Conservation (phyloP, 2,329 filamentous ascomycete species). For the Cytospora leucostoma region DNA sequence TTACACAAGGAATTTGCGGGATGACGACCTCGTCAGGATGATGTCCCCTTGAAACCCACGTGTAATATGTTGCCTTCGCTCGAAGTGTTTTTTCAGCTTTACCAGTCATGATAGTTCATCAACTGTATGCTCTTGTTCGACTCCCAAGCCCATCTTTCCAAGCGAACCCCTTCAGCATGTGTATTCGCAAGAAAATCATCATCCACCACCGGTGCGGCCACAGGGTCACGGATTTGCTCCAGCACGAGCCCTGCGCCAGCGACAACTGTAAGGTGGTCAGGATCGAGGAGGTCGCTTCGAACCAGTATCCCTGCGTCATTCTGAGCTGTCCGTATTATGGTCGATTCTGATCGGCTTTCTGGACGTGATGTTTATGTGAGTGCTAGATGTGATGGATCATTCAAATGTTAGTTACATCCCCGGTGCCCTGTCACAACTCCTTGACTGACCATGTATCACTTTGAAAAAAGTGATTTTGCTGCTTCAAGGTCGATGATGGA, state of each 20-base stretch:
- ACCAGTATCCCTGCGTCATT: constrained; percentile 37
- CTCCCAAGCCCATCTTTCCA: rapidly evolving
- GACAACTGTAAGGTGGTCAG: constrained; percentile 33
- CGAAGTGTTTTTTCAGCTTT: neutral
- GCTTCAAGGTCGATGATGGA: too few relatives aligned
- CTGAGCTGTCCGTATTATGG: constrained; percentile 35
- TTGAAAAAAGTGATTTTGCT: neutral
- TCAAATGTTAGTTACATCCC: neutral
- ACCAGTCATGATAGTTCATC: neutral
- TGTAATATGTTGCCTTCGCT: neutral
- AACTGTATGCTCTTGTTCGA: too few relatives aligned
- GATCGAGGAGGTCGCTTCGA: constrained; percentile 33
- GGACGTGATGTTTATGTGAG: neutral
- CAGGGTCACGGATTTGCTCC: constrained; percentile 34
- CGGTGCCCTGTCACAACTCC: neutral
- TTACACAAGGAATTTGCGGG: neutral
- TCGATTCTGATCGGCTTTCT: constrained; percentile 29
- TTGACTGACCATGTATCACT: neutral
- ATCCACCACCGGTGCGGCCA: constrained; percentile 39
- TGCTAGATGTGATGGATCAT: neutral
- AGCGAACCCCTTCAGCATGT: constrained; percentile 25
- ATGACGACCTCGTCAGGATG: neutral
- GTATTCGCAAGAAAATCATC: constrained; percentile 34
- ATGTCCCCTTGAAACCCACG: neutral
- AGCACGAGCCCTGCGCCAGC: constrained; percentile 32